Percentiles rank a stretch among this genome's conserved stretches.
Evolutionary conservation across 768 basidiomycete genomes (phyloP).

Genomic region (Artomyces pyxidatus): DNA sequence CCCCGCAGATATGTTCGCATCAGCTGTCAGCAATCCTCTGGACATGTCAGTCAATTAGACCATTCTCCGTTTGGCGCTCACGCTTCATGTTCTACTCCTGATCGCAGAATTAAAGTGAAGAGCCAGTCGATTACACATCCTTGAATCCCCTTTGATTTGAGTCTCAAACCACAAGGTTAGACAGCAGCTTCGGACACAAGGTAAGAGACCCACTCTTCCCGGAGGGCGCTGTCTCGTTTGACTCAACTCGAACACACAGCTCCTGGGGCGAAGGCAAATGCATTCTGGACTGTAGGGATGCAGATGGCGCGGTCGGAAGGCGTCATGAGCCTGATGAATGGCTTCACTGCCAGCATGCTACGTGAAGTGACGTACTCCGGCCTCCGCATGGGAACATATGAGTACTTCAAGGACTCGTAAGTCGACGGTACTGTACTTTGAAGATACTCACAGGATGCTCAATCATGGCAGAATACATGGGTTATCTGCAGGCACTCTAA

Average conservation of each 20-base stretch:
- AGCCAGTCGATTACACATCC: not conserved
- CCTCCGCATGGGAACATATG: conserved; percentile 28
- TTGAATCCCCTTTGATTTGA: not conserved
- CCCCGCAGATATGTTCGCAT: conserved; percentile 26
- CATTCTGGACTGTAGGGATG: conserved; percentile 27
- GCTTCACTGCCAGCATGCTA: conserved; percentile 27
- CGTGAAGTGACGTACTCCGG: conserved; percentile 30
- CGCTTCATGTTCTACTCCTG: not conserved
- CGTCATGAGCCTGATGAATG: conserved; percentile 23
- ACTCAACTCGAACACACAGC: conserved; percentile 10
- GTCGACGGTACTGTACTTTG: conserved; percentile 4
- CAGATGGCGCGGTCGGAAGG: conserved; percentile 28
- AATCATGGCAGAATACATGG: conserved; percentile 16
- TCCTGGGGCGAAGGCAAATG: conserved; percentile 21
- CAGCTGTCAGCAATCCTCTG: conserved; percentile 27
- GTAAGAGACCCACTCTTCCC: conserved; percentile 9
- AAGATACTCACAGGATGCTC: not conserved
- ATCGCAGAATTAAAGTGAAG: conserved; percentile 6
- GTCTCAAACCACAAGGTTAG: conserved; percentile 19
- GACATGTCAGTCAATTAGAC: conserved; percentile 22
- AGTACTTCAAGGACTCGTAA: conserved; percentile 30
- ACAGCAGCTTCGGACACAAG: conserved; percentile 26
- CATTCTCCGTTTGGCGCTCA: not conserved
- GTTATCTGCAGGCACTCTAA: conserved; percentile 19
- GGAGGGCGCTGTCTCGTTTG: not conserved